phyloP scores from a whole-genome alignment of 306 rosid genomes.

The Quercus glauca region DNA sequence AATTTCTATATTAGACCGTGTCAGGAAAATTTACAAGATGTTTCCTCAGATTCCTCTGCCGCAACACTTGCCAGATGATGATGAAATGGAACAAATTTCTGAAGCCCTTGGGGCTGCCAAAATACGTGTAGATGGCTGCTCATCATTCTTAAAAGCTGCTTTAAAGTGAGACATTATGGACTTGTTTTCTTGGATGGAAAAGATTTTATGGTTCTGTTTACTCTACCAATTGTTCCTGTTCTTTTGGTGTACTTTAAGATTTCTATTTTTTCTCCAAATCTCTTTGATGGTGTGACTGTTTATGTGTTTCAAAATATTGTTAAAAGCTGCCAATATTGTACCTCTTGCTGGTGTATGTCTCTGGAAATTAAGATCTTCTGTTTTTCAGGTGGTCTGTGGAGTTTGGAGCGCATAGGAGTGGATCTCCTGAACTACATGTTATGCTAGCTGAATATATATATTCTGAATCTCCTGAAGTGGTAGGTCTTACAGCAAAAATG shows the following conservation, averaged over 20 bases:
- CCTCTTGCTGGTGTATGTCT: neutral
- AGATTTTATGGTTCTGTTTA: conserved; percentile 3
- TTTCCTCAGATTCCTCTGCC: conserved; percentile 78
- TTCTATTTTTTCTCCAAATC: neutral
- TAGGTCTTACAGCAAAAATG: conserved; percentile 38
- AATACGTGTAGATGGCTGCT: conserved; percentile 86
- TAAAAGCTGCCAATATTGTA: neutral
- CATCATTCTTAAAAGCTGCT: conserved; percentile 91
- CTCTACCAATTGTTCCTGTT: neutral
- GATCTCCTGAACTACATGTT: conserved; percentile 80
- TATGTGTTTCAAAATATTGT: neutral
- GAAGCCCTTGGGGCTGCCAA: conserved; percentile 84
- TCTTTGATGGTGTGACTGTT: neutral
- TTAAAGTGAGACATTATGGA: conserved; percentile 49
- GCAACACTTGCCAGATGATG: conserved; percentile 66
- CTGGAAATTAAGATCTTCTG: neutral
- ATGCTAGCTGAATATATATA: conserved; percentile 87
- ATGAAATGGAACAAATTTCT: conserved; percentile 74
- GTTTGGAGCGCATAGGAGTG: conserved; percentile 61
- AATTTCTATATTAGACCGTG: conserved; percentile 49
- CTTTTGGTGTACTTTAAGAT: neutral
- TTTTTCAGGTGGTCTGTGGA: conserved; percentile 85
- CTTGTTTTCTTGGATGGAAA: neutral
- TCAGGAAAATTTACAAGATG: conserved; percentile 60
- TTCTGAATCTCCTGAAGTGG: conserved; percentile 93